Base-by-base conservation (phyloP, 495 filamentous ascomycete genomes). In the Aspergillus nanangensis region DNA sequence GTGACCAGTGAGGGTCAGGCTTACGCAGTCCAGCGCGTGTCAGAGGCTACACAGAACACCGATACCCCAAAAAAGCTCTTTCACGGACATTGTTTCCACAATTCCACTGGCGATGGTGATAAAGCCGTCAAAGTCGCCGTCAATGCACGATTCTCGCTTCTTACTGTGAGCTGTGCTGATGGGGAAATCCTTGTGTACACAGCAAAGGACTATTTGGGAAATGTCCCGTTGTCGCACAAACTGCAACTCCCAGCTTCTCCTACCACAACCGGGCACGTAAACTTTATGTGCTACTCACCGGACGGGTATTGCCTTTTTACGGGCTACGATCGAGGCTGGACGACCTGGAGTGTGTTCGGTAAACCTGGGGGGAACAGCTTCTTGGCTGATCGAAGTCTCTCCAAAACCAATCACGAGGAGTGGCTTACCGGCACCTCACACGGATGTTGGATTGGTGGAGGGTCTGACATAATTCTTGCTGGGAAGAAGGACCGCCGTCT, bases 291-390 rank as follows among this genome's bases (percentile, higher is more conserved):
- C 51, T 99, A 95, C 71, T 96, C 94, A 8, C 88, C 93, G 0
- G 94, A 99, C 59, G 94, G 94, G 29, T 96, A 97, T 60, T 95
- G 91, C 57, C 76, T 97, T 3, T 95, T 99, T 64, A 90, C 86
- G 32, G 94, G 93, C 18, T 97, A 90, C 58, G 86, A 94, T 50
- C 82, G 81, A 48, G 94, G 94, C 10, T 99, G 94, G 94, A 86
- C 83, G 11, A 90, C 82, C 25, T 97, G 90, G 90, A 96, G 92
- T 62, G 94, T 96, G 5, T 99, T 90, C 64, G 94, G 94, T 15
- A 96, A 96, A 62, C 77, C 83, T 3, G 81, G 87, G 10, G 86
- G 82, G 15, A 87, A 77, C 47, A 95, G 88, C 58, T 97, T 96
- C 58, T 68, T 72, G 10, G 71, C 81, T 3, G 86, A 95, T 53